Base-by-base conservation (phyloP, 148 eudicot species). In the Pharnaceum exiguum region DNA sequence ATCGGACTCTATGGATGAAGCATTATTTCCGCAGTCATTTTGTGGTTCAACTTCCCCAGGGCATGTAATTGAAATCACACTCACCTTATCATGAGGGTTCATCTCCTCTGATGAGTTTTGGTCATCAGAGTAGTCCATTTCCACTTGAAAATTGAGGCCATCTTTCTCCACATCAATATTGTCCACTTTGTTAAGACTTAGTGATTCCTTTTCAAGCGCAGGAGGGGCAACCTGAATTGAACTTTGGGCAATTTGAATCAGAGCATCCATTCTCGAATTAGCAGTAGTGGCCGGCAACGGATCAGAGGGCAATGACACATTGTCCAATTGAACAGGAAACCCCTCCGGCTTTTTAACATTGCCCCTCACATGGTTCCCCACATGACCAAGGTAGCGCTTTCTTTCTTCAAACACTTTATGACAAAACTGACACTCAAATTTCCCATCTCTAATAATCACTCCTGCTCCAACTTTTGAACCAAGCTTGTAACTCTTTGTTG, bases 391-490 rank as follows among this genome's bases (percentile, higher is more conserved):
- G 42, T 77, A 77, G 30, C 80, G 78, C 19, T 77, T 78, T 55
- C 70, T 61, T 68, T 77, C 89, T 36, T 77, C 67, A 63, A 79
- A 82, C 32, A 68, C 75, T 71, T 82, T 79, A 49, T 74, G 71
- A 44, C 84, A 82, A 52, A 79, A 74, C 69, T 79, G 80, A 61
- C 82, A 72, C 57, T 70, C 82, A 55, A 45, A 77, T 53, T 77
- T 83, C 35, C 83, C 83, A 50, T 82, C 75, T 54, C 59, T 76
- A 8, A 71, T 73, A 23, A 79, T 73, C 43, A 79, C 82, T 15
- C 79, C 82, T 17, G 76, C 77, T 40, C 74, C 68, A 37, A 76
- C 72, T 26, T 72, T 54, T 35, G 74, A 48, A 65, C 77, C 77
- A 55, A 71, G 51, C 52, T 50, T 66, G 44, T 62, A 69, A 57